Conservation (phyloP, 192 early-diverging fungal species). For the Podila epigama region DNA sequence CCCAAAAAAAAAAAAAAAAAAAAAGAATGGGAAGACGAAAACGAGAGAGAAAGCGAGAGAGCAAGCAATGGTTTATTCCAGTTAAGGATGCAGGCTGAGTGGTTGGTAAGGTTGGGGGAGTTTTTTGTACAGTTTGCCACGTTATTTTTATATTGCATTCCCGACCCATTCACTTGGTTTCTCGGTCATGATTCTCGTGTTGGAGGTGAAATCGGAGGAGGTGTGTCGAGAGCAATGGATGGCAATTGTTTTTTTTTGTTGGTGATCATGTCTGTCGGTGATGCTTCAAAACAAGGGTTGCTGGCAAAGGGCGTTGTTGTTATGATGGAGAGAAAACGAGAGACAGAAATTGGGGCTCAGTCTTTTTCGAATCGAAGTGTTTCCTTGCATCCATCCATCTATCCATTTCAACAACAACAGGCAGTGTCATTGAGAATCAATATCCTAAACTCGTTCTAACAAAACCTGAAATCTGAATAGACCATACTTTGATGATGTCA, state of each 20-base stretch:
- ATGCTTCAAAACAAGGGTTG: too few species aligned
- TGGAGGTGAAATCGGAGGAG: too few species aligned
- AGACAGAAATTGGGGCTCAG: too few species aligned
- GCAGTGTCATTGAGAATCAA: not conserved
- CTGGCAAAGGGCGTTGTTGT: too few species aligned
- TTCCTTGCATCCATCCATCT: not conserved
- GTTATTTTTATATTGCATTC: not conserved
- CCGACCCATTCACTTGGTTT: not conserved
- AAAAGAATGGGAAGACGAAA: not conserved
- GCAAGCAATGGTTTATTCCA: not conserved
- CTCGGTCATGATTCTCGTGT: not conserved
- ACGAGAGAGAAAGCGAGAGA: not conserved
- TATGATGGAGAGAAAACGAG: too few species aligned
- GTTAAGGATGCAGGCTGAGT: not conserved
- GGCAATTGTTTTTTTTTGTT: too few species aligned
- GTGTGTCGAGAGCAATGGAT: too few species aligned
- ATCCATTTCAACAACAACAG: not conserved
- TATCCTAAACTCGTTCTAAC: not conserved
- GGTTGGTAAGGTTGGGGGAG: not conserved
- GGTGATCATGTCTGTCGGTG: too few species aligned
- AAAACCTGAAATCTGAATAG: conserved; percentile 3
- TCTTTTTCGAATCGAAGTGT: not conserved
- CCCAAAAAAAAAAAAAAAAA: conserved; percentile 1
- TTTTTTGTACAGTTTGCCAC: not conserved
- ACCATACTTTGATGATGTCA: conserved; percentile 76